These are phyloP conservation scores for Gonapodya prolifera DNA, from an alignment of 192 early-diverging fungal species.

Conservation along the genomic window DNA sequence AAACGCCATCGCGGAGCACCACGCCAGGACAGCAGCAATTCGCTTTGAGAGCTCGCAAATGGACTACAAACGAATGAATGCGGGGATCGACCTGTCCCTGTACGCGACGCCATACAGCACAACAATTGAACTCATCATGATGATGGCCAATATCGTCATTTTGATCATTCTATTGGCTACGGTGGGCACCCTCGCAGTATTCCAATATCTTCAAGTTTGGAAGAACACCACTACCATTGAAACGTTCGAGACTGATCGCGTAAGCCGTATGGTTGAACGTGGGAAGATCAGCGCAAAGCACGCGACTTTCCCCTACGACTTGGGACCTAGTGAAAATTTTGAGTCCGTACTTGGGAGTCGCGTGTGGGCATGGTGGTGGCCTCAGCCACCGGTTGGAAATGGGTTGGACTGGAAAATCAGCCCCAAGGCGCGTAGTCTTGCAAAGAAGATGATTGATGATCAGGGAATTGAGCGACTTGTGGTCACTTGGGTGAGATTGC, in stretches of 20 bases:
- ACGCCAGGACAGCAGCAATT: not conserved
- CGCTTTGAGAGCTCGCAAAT: not conserved
- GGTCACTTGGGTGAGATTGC: not conserved
- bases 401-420: slow-evolving; percentile 56
- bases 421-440: not conserved
- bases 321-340: slow-evolving; percentile 63
- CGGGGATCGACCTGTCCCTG: not conserved
- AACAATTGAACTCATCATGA: slow-evolving; percentile 50
- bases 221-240: slow-evolving; percentile 77
- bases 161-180: slow-evolving; percentile 53
- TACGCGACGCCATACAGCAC: slow-evolving; percentile 37
- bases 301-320: slow-evolving; percentile 61
- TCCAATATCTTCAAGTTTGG: slow-evolving; percentile 44
- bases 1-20: slow-evolving; percentile 12
- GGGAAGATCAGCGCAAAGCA: slow-evolving; percentile 44
- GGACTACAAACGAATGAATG: slow-evolving; percentile 11
- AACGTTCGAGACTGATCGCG: slow-evolving; percentile 58
- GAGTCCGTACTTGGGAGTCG: slow-evolving; percentile 57
- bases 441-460: not conserved
- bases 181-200: slow-evolving; percentile 52
- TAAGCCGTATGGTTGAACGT: slow-evolving; percentile 41
- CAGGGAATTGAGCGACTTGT: not conserved
- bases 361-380: slow-evolving; percentile 64
- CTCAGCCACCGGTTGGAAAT: slow-evolving; percentile 39
- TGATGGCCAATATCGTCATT: slow-evolving; percentile 62